A percentile compares a stretch with the other conserved stretches of the same genome.
Evolutionary conservation across 1,284 basidiomycete genomes (phyloP).

Genomic region (Cutaneotrichosporon sp.): DNA sequence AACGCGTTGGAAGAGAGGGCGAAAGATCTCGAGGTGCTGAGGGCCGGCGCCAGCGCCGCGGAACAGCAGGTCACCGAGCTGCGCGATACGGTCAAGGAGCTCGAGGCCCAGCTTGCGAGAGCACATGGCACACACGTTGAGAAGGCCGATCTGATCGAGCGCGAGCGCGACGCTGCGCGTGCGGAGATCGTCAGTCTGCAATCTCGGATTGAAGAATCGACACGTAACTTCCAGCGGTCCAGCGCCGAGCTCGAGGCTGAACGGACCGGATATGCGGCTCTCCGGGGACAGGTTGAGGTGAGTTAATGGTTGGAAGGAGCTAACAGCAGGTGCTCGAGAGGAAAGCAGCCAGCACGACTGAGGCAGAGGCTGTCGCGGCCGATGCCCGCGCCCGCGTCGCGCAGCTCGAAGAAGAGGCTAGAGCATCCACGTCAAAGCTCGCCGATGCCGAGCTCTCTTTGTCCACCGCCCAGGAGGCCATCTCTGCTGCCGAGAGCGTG

Average conservation of each 20-base stretch:
- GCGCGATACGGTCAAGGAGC: constrained; percentile 20
- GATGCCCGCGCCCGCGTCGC: not conserved
- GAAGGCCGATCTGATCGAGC: constrained; percentile 24
- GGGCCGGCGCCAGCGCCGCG: not conserved
- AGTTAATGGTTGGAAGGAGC: not conserved
- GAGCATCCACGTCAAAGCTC: not conserved
- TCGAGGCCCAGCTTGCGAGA: constrained; percentile 28
- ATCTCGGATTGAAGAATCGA: constrained; percentile 8
- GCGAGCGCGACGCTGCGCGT: constrained; percentile 29
- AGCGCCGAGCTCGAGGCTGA: constrained; percentile 25
- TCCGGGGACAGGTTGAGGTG: constrained; percentile 21
- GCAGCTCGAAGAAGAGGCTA: constrained; percentile 9
- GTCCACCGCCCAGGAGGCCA: not conserved
- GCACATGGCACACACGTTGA: constrained; percentile 15
- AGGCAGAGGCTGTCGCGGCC: constrained; percentile 9
- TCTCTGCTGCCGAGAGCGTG: not conserved
- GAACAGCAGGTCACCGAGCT: constrained; percentile 4
- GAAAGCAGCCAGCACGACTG: constrained; percentile 4
- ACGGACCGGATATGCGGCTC: not conserved
- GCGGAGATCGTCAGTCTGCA: constrained; percentile 29
- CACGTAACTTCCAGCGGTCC: constrained; percentile 21
- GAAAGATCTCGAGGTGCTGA: constrained; percentile 4
- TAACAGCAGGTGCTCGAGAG: not conserved
- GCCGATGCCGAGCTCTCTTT: constrained; percentile 6
- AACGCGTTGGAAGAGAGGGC: constrained; percentile 12